A percentile compares a stretch with the other conserved stretches of the same genome.
These are phyloP conservation scores for Ascochyta lentis DNA, from an alignment of 2,329 filamentous ascomycete species.

Conservation along the genomic window DNA sequence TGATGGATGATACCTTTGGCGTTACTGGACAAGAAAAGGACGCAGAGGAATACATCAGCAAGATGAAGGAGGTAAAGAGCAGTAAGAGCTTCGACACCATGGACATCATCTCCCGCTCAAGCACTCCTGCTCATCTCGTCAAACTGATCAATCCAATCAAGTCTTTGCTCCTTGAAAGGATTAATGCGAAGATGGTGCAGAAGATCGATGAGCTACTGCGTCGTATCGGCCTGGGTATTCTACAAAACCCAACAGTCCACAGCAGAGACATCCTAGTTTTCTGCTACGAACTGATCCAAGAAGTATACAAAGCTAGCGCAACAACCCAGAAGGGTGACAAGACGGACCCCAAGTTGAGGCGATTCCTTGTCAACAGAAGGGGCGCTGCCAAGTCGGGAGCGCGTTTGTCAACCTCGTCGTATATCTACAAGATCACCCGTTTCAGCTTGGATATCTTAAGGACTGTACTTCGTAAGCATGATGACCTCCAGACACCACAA, in stretches of 20 bases:
- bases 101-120: slow-evolving; percentile 85
- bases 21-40: slow-evolving; percentile 94
- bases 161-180: slow-evolving; percentile 78
- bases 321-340: slow-evolving; percentile 43
- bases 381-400: slow-evolving; percentile 76
- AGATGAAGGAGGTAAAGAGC: slow-evolving; percentile 97
- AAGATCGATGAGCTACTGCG: slow-evolving; percentile 91
- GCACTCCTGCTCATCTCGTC: slow-evolving; percentile 75
- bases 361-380: slow-evolving; percentile 80
- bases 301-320: slow-evolving; percentile 74
- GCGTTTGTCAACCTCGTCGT: slow-evolving; percentile 74
- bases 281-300: slow-evolving; percentile 91
- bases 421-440: slow-evolving; percentile 84
- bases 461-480: slow-evolving; percentile 84
- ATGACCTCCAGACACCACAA: slow-evolving; percentile 75
- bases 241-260: slow-evolving; percentile 80
- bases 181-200: slow-evolving; percentile 80
- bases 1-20: slow-evolving; percentile 98
- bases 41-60: slow-evolving; percentile 90
- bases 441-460: slow-evolving; percentile 90
- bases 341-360: slow-evolving; percentile 59
- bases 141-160: slow-evolving; percentile 81
- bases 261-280: slow-evolving; percentile 88
- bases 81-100: slow-evolving; percentile 98
- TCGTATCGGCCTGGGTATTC: slow-evolving; percentile 80